These are phyloP conservation scores for Eucalyptus polyanthemos DNA, from an alignment of 345 rosid species.

Conservation along the genomic window DNA sequence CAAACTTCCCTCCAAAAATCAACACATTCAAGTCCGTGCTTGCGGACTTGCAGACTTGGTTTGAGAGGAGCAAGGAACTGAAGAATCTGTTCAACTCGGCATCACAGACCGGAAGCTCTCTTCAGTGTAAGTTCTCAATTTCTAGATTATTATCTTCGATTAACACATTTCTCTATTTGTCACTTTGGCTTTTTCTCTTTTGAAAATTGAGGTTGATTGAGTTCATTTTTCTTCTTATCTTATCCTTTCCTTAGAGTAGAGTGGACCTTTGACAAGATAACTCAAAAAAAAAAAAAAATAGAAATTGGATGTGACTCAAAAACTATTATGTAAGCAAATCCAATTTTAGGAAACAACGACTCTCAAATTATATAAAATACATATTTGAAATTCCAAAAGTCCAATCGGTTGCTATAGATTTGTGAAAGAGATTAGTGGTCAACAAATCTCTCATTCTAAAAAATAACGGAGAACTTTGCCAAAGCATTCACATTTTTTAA, in stretches of 20 bases:
- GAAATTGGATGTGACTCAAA: not conserved
- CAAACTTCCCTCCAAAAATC: too few relatives aligned
- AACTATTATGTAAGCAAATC: too few relatives aligned
- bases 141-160: not conserved
- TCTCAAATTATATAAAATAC: not conserved
- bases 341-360: fast-evolving
- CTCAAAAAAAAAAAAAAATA: too few relatives aligned
- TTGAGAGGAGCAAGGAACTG: too few relatives aligned
- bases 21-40: too few relatives aligned
- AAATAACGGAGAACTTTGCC: not conserved
- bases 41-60: too few relatives aligned
- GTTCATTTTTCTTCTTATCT: not conserved
- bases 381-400: not conserved
- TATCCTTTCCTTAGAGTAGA: not conserved
- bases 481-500: not conserved
- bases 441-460: not conserved
- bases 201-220: not conserved
- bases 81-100: not conserved
- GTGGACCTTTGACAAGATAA: too few relatives aligned
- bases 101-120: not conserved
- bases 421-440: not conserved
- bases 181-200: not conserved
- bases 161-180: not conserved
- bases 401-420: not conserved
- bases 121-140: too few relatives aligned